Base-by-base conservation (phyloP, 2,329 filamentous ascomycete species). In the Zymoseptoria ardabiliae region DNA sequence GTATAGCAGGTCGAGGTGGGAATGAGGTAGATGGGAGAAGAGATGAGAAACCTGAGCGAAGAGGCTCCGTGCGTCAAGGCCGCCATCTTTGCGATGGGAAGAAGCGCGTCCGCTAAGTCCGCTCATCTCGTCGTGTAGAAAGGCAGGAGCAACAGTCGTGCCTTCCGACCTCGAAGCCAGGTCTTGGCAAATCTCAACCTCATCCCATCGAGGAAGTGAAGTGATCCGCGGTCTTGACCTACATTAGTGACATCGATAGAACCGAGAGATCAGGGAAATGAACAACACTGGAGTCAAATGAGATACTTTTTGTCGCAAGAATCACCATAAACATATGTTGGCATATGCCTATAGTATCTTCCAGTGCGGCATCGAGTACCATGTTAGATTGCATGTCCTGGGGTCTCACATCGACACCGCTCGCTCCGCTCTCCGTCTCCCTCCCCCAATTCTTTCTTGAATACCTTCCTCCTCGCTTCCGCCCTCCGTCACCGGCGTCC, bases 381-480 rank as follows among this genome's bases (percentile, higher is more conserved):
- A n/a, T 45, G 35, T 21, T 53, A 53, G 50, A 53, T 53, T 53
- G 50, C 50, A 54, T 41, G 56, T 50, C 19, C 41, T 57, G 53
- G 59, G 58, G 56, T 60, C 62, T 60, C 62, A 64, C 63, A 58
- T 63, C 58, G 57, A 64, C 64, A 63, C 55, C 60, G 60, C 57
- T 64, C 55, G 58, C 58, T 62, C 57, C 60, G 58, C 62, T 63
- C 64, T 57, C 59, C 61, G 59, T 62, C 45, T 59, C 62, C 60
- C 55, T 57, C 58, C 61, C 62, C 61, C 62, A 57, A 57, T 54
- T 61, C 57, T 51, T 60, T 57, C 64, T 68, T 68, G 67, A 62
- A 62, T 66, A 66, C 64, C 62, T 64, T 63, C 64, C 57, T 55
- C 54, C 58, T 56, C 52, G 22, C 50, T 51, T 21, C 50, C 22